Percentiles rank a stretch among this genome's conserved stretches.
Evolutionary conservation across 441 rosid genomes (phyloP).

Genomic region (Gossypium schwendimanii): DNA sequence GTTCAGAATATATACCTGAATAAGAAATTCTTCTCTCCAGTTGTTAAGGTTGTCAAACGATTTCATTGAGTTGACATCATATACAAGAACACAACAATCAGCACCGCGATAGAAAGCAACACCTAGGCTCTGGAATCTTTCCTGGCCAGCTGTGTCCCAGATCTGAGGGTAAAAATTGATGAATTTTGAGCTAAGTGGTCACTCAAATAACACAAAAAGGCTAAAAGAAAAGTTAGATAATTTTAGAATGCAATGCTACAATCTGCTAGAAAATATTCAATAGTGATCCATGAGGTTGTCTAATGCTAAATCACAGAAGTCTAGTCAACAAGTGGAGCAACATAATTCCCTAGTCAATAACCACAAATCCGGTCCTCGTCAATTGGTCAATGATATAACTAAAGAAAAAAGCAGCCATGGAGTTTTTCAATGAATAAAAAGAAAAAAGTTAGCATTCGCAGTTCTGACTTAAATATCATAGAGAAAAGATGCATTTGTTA

Average conservation of each 20-base stretch:
- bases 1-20: constrained; percentile 40
- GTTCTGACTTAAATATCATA: not conserved
- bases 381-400: not conserved
- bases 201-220: not conserved
- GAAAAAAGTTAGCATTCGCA: not conserved
- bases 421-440: not conserved
- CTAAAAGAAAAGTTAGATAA: not conserved
- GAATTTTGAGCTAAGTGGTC: not conserved
- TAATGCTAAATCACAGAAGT: not conserved
- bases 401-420: not conserved
- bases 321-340: not conserved
- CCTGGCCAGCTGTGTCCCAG: constrained; percentile 88
- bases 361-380: not conserved
- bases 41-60: constrained; percentile 66
- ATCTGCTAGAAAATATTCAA: not conserved
- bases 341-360: not conserved
- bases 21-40: constrained; percentile 72
- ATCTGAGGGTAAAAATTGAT: constrained; percentile 27
- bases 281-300: not conserved
- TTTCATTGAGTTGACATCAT: constrained; percentile 7
- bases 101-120: constrained; percentile 76
- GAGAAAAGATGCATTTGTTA: not conserved
- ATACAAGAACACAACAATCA: constrained; percentile 63
- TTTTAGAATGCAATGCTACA: not conserved
- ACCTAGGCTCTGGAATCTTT: constrained; percentile 77